phyloP scores from a whole-genome alignment of 1,284 basidiomycete genomes.

The Mycosarcoma mackinlayi region DNA sequence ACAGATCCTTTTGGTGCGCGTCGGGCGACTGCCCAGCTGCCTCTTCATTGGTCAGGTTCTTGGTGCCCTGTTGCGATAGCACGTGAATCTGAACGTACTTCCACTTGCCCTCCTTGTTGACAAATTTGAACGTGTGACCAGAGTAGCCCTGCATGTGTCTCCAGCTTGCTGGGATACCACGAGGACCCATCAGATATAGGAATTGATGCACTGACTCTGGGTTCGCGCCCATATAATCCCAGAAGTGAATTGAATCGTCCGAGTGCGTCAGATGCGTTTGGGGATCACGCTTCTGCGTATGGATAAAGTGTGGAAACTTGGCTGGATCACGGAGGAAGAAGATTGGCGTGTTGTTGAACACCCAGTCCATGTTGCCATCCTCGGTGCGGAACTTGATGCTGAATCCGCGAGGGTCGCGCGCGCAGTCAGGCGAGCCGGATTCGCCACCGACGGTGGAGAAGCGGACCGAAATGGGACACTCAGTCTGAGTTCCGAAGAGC shows the following conservation, averaged over 20 bases:
- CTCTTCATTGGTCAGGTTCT: conserved; percentile 45
- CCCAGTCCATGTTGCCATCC: conserved; percentile 48
- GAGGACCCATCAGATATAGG: conserved; percentile 49
- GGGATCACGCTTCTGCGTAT: conserved; percentile 57
- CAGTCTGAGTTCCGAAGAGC: conserved; percentile 41
- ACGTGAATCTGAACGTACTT: conserved; percentile 56
- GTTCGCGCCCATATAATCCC: conserved; percentile 53
- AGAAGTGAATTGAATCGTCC: conserved; percentile 45
- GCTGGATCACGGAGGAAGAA: conserved; percentile 57
- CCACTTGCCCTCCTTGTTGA: conserved; percentile 55
- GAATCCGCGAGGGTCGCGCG: conserved; percentile 57
- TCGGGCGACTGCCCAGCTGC: conserved; percentile 47
- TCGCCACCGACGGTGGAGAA: conserved; percentile 60
- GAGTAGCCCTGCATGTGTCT: conserved; percentile 56
- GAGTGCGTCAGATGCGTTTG: conserved; percentile 45
- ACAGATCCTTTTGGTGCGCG: conserved; percentile 58
- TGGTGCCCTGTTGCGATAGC: conserved; percentile 50
- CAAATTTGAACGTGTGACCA: conserved; percentile 59
- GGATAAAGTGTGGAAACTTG: conserved; percentile 60
- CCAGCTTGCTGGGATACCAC: conserved; percentile 46
- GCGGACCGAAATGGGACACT: conserved; percentile 44
- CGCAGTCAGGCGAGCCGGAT: conserved; percentile 49
- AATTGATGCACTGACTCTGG: conserved; percentile 53
- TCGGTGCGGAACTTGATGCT: conserved; percentile 56
- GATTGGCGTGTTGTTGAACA: conserved; percentile 57